Base-by-base conservation (phyloP, 163 green algal genomes). In the Trebouxiophyceae sp. region DNA sequence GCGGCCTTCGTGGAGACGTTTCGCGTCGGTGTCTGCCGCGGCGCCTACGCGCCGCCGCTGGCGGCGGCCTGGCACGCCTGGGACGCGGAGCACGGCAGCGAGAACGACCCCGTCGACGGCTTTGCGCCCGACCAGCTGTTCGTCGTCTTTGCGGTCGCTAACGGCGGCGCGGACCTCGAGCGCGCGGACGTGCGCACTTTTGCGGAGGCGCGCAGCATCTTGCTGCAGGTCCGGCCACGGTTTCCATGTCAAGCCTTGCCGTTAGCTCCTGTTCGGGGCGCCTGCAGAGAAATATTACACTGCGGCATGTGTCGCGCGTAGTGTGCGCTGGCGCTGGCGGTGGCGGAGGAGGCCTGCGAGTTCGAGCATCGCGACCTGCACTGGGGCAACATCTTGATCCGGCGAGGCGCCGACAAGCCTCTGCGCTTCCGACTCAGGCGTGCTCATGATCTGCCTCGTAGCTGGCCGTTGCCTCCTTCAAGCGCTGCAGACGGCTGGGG, bases 351-450 rank as follows among this genome's bases (percentile, higher is more conserved):
- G 54, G 80, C 77, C 5, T 79, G 83, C 31, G 56, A 85, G 27
- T 98, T 98, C 82, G 93, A 99, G 83, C 93, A 99, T 83, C 75
- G 93, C 0, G 93, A 99, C 72, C 78, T 99, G 66, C 93, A 99
- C 78, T 97, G 92, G 89, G 91, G 91, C 74, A 98, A 97, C 73
- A 68, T 98, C 27, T 71, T 97, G 27, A 71, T 96, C 7, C 23
- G n/a, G 30, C 47, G 62, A 2, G 33, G 39, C 23, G 54, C 32
- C 33, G 47, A 34, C 26, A 34, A 65, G 1, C 39, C 68, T 19
- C 47, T 69, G n/a, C 5, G n/a, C 7, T 78, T 33, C 28, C 64
- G 63, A 5, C 64, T 83, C 45, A 70, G 72, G 30, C 70, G 33
- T 23, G 31, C n/a, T n/a, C n/a, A n/a, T n/a, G n/a, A n/a, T n/a